Evolutionary conservation across 1,139 yeast genomes (phyloP).

Genomic region (Suhomyces chickasaworum): DNA sequence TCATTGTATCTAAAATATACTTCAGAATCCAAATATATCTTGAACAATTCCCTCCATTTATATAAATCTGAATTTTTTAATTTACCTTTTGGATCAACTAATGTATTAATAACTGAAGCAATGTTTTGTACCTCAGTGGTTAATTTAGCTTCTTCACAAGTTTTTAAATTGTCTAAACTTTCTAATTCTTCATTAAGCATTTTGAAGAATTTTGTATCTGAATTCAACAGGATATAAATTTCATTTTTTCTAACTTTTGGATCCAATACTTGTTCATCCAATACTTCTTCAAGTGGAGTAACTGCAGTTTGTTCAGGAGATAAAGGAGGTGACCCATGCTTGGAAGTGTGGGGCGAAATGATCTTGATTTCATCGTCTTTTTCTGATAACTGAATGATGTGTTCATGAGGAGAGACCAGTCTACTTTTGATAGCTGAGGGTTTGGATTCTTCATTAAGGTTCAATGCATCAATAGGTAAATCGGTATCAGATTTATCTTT

Average conservation of each 20-base stretch:
- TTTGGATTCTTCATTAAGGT: neutral
- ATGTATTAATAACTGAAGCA: slow-evolving; percentile 38
- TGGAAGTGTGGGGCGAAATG: slow-evolving; percentile 21
- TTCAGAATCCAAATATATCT: slow-evolving; percentile 64
- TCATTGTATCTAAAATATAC: slow-evolving; percentile 64
- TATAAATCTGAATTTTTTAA: slow-evolving; percentile 57
- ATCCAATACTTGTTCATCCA: slow-evolving; percentile 1
- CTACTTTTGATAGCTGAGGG: slow-evolving; percentile 2
- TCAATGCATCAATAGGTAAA: neutral
- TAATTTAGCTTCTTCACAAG: slow-evolving; percentile 48
- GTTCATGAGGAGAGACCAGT: slow-evolving; percentile 14
- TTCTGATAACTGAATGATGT: slow-evolving; percentile 24
- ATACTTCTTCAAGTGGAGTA: slow-evolving; percentile 10
- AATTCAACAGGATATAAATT: slow-evolving; percentile 40
- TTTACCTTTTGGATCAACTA: slow-evolving; percentile 40
- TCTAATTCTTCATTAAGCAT: slow-evolving; percentile 60
- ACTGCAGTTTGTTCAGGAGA: slow-evolving; percentile 17
- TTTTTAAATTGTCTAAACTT: slow-evolving; percentile 48
- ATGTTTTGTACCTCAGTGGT: slow-evolving; percentile 46
- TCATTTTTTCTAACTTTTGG: slow-evolving; percentile 25
- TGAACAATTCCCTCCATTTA: slow-evolving; percentile 72
- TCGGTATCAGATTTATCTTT: neutral
- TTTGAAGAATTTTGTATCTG: slow-evolving; percentile 56
- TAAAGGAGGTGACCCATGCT: slow-evolving; percentile 13
- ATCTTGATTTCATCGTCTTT: slow-evolving; percentile 23